Conservation (phyloP, 495 filamentous ascomycete genomes). For the Annulohypoxylon stygium region DNA sequence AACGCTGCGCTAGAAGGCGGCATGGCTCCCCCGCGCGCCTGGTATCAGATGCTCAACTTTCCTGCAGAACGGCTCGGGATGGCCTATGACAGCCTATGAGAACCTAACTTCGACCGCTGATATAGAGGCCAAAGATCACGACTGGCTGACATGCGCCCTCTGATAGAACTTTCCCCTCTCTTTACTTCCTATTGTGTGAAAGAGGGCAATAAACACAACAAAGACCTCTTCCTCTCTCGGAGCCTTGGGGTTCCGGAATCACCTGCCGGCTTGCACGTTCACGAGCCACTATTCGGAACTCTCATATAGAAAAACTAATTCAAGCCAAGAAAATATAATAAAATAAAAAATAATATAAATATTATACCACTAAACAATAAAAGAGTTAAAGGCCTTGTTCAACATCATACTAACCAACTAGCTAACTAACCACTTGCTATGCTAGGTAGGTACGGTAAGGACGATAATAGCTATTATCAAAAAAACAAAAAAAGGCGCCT, state of each 20-base stretch:
- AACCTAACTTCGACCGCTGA: slow-evolving; percentile 22
- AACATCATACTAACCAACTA: background rate
- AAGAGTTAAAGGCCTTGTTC: background rate
- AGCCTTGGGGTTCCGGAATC: slow-evolving; percentile 23
- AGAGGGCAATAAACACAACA: slow-evolving; percentile 29
- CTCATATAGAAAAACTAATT: background rate
- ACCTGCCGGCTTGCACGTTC: slow-evolving; percentile 24
- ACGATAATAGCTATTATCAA: background rate
- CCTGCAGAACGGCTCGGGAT: background rate
- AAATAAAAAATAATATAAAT: background rate
- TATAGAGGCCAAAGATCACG: slow-evolving; percentile 31
- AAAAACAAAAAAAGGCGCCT: background rate
- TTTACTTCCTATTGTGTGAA: background rate
- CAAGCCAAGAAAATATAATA: background rate
- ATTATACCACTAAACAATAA: background rate
- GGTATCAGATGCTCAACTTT: slow-evolving; percentile 47
- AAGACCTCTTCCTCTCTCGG: slow-evolving; percentile 2
- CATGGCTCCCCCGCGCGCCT: slow-evolving; percentile 37
- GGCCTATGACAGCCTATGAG: background rate
- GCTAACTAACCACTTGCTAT: slow-evolving; percentile 1
- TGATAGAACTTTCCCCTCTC: background rate
- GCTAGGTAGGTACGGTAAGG: background rate
- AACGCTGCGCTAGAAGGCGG: slow-evolving; percentile 35
- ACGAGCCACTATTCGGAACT: slow-evolving; percentile 8
- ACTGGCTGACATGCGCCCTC: slow-evolving; percentile 31